A percentile compares a stretch with the other conserved stretches of the same genome.
phyloP scores from a whole-genome alignment of 352 stramenopile genomes.

The Chrysophaeum taylorii region DNA sequence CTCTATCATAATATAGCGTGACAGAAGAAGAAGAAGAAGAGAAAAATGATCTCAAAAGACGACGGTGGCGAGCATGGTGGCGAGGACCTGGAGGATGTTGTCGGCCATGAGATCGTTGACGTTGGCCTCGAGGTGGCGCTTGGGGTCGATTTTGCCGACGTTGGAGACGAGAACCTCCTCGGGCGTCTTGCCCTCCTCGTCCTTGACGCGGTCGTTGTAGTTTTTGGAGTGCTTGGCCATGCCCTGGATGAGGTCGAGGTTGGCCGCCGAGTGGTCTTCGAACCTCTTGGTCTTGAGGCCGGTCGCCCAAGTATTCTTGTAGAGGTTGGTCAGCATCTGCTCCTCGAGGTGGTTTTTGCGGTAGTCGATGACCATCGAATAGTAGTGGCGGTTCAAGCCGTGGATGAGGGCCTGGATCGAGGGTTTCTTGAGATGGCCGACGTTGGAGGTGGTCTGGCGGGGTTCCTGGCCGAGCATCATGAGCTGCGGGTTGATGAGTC shows the following conservation, averaged over 20 bases:
- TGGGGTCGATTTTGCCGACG: conserved; percentile 86
- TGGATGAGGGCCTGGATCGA: conserved; percentile 97
- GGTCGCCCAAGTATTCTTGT: conserved; percentile 90
- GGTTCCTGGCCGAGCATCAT: conserved; percentile 97
- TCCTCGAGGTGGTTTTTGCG: conserved; percentile 98
- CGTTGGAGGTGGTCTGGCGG: conserved; percentile 95
- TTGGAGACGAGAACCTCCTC: conserved; percentile 93
- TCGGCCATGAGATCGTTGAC: conserved; percentile 92
- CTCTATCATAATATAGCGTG: too few species aligned
- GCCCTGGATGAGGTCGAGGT: conserved; percentile 76
- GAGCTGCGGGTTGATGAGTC: conserved; percentile 94
- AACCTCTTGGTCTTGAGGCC: conserved; percentile 86
- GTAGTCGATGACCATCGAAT: conserved; percentile 93
- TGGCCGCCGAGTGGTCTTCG: conserved; percentile 82
- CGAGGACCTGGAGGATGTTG: conserved; percentile 96
- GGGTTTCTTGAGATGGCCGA: conserved; percentile 97
- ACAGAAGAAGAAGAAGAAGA: too few species aligned
- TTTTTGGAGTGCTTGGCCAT: conserved; percentile 89
- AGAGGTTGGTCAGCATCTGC: conserved; percentile 97
- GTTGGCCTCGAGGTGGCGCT: conserved; percentile 60
- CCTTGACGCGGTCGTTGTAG: conserved; percentile 92
- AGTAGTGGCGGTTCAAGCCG: conserved; percentile 97
- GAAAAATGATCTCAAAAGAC: conserved; percentile 72
- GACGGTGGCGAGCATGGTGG: conserved; percentile 95
- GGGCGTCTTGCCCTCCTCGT: conserved; percentile 85